phyloP scores from a whole-genome alignment of 2,329 filamentous ascomycete genomes.

The Parasarocladium wereldwijsianum region DNA sequence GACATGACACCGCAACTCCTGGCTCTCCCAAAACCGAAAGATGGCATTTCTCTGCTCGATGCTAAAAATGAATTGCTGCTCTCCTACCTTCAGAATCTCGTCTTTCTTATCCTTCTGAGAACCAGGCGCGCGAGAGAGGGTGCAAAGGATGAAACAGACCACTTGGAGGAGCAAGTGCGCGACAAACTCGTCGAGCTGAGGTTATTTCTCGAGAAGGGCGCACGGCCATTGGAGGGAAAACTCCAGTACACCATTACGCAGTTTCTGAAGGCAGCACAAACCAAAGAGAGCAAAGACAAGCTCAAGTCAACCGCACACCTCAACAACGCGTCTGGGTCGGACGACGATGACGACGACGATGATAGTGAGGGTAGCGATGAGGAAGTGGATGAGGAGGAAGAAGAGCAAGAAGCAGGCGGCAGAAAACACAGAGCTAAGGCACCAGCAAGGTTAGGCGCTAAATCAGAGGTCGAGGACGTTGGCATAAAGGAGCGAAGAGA shows the following conservation, averaged over 20 bases:
- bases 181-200: conserved; percentile 81
- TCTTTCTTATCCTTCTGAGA: conserved; percentile 74
- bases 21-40: conserved; percentile 55
- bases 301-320: too few relatives aligned
- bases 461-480: conserved; percentile 5
- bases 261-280: conserved; percentile 67
- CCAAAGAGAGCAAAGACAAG: conserved; percentile 21
- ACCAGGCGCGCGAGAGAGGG: conserved; percentile 40
- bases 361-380: conserved; percentile 18
- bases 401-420: conserved; percentile 10
- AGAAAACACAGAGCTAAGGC: conserved; percentile 1
- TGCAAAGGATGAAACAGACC: conserved; percentile 19
- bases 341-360: conserved; percentile 10
- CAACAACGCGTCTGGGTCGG: conserved; percentile 13
- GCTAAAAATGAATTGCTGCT: conserved; percentile 95
- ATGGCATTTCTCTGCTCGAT: conserved; percentile 89
- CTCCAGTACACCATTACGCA: conserved; percentile 95
- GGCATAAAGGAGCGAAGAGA: conserved; percentile 7
- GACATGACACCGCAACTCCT: conserved; percentile 49
- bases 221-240: conserved; percentile 76
- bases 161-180: conserved; percentile 52
- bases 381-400: conserved; percentile 23
- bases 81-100: conserved; percentile 87
- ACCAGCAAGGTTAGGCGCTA: conserved; percentile 1
- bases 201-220: conserved; percentile 86